phyloP scores from a whole-genome alignment of 1,284 basidiomycete genomes.

The Schizophyllum commune region DNA sequence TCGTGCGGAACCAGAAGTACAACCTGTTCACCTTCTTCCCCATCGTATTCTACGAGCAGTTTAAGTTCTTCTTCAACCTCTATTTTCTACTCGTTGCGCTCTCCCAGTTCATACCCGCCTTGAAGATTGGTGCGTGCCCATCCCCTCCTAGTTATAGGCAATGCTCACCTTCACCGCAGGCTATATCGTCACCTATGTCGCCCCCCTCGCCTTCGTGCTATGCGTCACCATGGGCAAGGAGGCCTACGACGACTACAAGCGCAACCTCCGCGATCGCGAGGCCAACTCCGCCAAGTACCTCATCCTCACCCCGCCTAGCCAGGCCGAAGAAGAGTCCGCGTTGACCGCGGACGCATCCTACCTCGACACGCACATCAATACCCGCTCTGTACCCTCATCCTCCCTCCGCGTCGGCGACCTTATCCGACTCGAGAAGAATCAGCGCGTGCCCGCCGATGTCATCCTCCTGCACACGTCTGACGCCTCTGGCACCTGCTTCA shows the following conservation, averaged over 20 bases:
- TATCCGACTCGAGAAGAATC: constrained; percentile 92
- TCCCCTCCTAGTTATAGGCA: background rate
- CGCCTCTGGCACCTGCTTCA: constrained; percentile 88
- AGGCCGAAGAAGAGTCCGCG: constrained; percentile 20
- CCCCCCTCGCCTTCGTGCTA: constrained; percentile 92
- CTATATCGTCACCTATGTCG: constrained; percentile 94
- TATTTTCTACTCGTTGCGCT: constrained; percentile 97
- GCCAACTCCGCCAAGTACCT: constrained; percentile 93
- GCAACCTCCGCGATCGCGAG: constrained; percentile 85
- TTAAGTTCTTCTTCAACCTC: constrained; percentile 99
- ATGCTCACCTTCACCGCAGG: constrained; percentile 38
- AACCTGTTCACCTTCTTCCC: constrained; percentile 92
- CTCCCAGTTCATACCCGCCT: constrained; percentile 91
- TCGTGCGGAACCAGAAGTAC: constrained; percentile 97
- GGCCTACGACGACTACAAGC: constrained; percentile 95
- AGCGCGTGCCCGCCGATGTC: constrained; percentile 93
- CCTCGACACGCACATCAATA: constrained; percentile 39
- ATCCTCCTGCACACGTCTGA: constrained; percentile 87
- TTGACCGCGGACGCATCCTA: constrained; percentile 26
- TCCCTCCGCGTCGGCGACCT: constrained; percentile 89
- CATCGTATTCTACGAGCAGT: constrained; percentile 97
- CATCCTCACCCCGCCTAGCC: constrained; percentile 49
- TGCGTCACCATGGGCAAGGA: constrained; percentile 97
- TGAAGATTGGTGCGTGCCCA: constrained; percentile 76
- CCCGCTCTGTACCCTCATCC: constrained; percentile 81